Evolutionary conservation across 495 filamentous ascomycete species (phyloP).

Genomic region (Geoglossum glabrum): DNA sequence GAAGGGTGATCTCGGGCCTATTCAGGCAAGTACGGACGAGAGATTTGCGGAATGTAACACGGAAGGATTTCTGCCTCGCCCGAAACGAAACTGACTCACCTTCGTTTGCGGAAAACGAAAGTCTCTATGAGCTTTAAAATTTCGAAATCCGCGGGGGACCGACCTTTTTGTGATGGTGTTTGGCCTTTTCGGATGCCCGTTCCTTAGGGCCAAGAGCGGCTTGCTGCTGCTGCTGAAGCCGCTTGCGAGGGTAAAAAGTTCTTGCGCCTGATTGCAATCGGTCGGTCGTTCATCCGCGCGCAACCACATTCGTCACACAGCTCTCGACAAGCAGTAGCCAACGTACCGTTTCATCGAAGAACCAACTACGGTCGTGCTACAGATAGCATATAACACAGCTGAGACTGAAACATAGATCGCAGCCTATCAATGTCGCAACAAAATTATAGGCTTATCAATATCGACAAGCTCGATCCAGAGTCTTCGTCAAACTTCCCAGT

Average conservation of each 20-base stretch:
- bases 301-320: background rate
- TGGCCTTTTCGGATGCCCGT: too few relatives aligned
- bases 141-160: too few relatives aligned
- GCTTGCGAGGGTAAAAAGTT: background rate
- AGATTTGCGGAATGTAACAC: background rate
- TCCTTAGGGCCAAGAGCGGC: background rate
- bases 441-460: conserved; percentile 86
- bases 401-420: background rate
- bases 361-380: background rate
- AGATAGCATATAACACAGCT: background rate
- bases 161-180: too few relatives aligned
- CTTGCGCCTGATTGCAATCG: background rate
- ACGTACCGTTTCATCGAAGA: background rate
- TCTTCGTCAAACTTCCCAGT: conserved; percentile 71
- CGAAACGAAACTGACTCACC: background rate
- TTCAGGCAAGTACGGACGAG: background rate
- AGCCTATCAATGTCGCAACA: conserved; percentile 27
- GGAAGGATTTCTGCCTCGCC: background rate
- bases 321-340: background rate
- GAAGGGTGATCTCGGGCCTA: background rate
- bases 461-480: conserved; percentile 79
- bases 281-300: background rate
- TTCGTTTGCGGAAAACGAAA: background rate
- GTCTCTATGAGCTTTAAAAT: too few relatives aligned
- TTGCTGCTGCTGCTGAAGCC: too few relatives aligned